These are phyloP conservation scores for Plasmodium inui DNA, from an alignment of 169 alveolate genomes.

Conservation along the genomic window DNA sequence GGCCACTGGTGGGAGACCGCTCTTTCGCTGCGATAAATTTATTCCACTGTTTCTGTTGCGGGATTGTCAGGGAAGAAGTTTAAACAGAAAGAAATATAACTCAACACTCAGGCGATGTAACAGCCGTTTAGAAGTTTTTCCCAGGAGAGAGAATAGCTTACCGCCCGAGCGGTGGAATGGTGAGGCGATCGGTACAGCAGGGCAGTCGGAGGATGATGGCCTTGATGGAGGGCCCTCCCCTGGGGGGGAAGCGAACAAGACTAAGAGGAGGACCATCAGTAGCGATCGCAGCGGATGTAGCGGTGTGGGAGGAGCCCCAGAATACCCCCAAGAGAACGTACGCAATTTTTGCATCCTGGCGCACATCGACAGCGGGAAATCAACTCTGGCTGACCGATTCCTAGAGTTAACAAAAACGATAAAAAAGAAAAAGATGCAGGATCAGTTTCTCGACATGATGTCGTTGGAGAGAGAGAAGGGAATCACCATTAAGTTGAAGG, in stretches of 20 bases:
- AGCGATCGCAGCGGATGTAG: neutral
- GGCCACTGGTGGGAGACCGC: neutral
- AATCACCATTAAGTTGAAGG: constrained; percentile 92
- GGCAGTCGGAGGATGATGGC: neutral
- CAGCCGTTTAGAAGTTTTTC: neutral
- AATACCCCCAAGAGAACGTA: constrained; percentile 57
- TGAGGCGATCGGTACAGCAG: neutral
- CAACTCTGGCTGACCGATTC: constrained; percentile 94
- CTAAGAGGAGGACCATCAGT: neutral
- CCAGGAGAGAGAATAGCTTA: neutral
- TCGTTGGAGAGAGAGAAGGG: constrained; percentile 94
- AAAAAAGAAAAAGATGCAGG: constrained; percentile 61
- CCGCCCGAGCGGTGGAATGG: neutral
- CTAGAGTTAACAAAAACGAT: constrained; percentile 88
- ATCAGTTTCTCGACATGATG: constrained; percentile 90
- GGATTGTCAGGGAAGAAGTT: neutral
- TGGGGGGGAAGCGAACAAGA: neutral
- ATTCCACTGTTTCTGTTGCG: neutral
- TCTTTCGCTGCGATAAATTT: neutral
- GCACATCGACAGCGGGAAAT: constrained; percentile 97
- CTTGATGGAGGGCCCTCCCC: neutral
- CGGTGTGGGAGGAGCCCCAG: neutral
- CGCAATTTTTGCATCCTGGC: constrained; percentile 97
- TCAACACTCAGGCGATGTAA: neutral
- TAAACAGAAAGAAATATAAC: neutral